Percentiles rank a stretch among this genome's conserved stretches.
These are phyloP conservation scores for Sarocladium strictum DNA, from an alignment of 2,329 filamentous ascomycete genomes.

Conservation along the genomic window DNA sequence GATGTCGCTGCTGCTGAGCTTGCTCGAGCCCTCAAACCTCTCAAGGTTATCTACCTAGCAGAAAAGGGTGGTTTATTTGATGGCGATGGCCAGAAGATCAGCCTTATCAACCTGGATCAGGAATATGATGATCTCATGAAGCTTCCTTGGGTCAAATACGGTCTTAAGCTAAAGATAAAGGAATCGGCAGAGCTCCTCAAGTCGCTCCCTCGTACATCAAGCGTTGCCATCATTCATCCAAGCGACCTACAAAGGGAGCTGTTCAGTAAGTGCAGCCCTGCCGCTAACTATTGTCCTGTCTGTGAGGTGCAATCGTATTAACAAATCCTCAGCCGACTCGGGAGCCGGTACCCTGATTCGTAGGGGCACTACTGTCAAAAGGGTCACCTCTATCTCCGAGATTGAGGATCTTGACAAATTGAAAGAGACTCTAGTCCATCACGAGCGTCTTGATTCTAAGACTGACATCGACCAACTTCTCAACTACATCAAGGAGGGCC, in stretches of 20 bases:
- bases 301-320: too few species aligned
- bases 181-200: slow-evolving; percentile 94
- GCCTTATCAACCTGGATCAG: slow-evolving; percentile 93
- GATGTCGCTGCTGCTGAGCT: slow-evolving; percentile 94
- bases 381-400: slow-evolving; percentile 63
- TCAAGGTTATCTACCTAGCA: slow-evolving; percentile 98
- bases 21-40: slow-evolving; percentile 77
- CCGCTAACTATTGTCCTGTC: too few species aligned
- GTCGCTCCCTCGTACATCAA: too few species aligned
- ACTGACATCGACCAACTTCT: slow-evolving; percentile 85
- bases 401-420: slow-evolving; percentile 72
- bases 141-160: slow-evolving; percentile 70
- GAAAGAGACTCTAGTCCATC: slow-evolving; percentile 72
- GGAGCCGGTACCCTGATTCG: slow-evolving; percentile 91
- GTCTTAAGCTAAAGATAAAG: slow-evolving; percentile 92
- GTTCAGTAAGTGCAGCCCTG: too few species aligned
- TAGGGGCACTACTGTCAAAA: slow-evolving; percentile 82
- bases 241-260: slow-evolving; percentile 93
- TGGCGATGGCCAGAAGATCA: slow-evolving; percentile 90
- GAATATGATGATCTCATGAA: slow-evolving; percentile 91
- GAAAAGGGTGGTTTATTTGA: slow-evolving; percentile 97
- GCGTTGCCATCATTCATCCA: slow-evolving; percentile 95
- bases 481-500: slow-evolving; percentile 65
- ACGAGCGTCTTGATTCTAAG: slow-evolving; percentile 69
- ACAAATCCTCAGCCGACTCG: too few species aligned